phyloP scores from a whole-genome alignment of 495 filamentous ascomycete genomes.

The Amphirosellinia nigrospora region DNA sequence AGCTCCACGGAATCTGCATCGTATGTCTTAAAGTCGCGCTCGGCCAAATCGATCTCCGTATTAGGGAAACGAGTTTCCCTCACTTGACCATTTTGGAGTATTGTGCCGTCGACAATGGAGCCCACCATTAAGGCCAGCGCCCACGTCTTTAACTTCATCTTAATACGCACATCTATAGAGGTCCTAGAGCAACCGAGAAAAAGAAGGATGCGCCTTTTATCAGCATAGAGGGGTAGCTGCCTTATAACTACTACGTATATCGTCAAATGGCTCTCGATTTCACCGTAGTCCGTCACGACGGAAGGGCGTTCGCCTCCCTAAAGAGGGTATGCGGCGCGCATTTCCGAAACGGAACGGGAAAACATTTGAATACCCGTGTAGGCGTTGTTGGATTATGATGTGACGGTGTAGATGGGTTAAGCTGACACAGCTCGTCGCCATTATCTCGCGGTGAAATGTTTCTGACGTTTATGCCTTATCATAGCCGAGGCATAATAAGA shows the following conservation, averaged over 20 bases:
- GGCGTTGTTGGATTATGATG: background rate
- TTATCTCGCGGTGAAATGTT: background rate
- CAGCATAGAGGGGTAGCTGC: background rate
- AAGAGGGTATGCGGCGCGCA: constrained; percentile 9
- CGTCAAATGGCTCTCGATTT: constrained; percentile 9
- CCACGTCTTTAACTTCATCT: constrained; percentile 28
- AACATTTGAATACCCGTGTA: background rate
- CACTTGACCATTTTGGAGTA: constrained; percentile 69
- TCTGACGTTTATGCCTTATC: background rate
- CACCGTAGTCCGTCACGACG: constrained; percentile 2
- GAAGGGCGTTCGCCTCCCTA: constrained; percentile 1
- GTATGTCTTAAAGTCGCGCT: constrained; percentile 55
- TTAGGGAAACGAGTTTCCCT: constrained; percentile 52
- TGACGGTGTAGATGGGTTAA: background rate
- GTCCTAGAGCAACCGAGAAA: background rate
- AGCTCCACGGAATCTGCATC: constrained; percentile 62
- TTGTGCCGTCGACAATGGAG: constrained; percentile 49
- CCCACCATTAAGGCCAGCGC: constrained; percentile 34
- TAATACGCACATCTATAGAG: background rate
- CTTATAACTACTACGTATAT: background rate
- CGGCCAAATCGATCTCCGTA: constrained; percentile 50
- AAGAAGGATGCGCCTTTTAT: background rate
- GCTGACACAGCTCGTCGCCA: background rate
- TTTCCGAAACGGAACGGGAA: constrained; percentile 14
- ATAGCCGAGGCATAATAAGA: background rate